Evolutionary conservation across 2,329 filamentous ascomycete species (phyloP), one percentile per base, ranked within the genome.

Genomic region (Neobulgaria alba): DNA sequence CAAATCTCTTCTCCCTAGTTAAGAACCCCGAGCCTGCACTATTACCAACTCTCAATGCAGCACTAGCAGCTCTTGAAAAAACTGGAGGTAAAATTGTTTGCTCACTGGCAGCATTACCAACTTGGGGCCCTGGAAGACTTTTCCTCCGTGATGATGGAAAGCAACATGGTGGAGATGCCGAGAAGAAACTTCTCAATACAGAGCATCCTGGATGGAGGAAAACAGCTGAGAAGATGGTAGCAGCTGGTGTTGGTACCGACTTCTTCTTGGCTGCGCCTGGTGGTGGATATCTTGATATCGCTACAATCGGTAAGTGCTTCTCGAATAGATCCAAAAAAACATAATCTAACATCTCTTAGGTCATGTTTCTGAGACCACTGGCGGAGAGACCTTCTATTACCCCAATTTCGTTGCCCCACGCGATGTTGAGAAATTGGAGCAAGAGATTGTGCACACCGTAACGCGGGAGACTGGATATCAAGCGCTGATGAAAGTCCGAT

Each of bases 401-500:
- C 89, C 92, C 33, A 98, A 96, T 62, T 98, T 95, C 67, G 80
- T 95, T 44, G 79, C 83, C 5, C 85, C 85, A 5, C 78, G 92
- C 29, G 92, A 98, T 62, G 79, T 82, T 32, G 72, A 85, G 41
- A 93, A 90, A 66, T 67, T 98, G 29, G 82, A 82, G 2, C 75
- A 82, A 35, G 92, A 98, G 65, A 79, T 98, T 49, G 77, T 80
- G 51, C 90, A 95, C 57, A 79, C 85, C 0, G 78, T 95, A 20
- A 88, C 80, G 2, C 75, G 92, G 48, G 89, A 95, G 61, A 95
- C 90, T 34, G 92, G 92, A 16, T 96, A 86, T 67, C 90, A 95
- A 63, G 88, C 88, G 15, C 69, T 98, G 53, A 93, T 98, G 86
- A 98, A 98, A 69, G 90, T 98, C 43, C 83, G 92, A 47, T 98